A percentile compares a stretch with the other conserved stretches of the same genome.
Conservation (phyloP, 768 basidiomycete species). For the Bullera alba region DNA sequence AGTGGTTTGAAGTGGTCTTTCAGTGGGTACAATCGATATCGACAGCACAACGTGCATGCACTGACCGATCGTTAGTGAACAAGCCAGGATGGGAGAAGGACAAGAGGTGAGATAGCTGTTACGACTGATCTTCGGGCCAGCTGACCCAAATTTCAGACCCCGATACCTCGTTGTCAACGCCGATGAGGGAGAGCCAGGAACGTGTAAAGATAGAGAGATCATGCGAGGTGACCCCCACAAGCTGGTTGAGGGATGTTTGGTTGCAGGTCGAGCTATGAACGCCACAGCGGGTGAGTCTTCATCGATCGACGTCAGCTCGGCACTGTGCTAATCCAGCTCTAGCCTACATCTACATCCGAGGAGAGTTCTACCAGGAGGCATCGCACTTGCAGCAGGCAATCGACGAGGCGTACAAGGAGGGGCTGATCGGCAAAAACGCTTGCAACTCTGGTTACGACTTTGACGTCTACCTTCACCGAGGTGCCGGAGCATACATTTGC, state of each 20-base stretch:
- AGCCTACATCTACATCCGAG: conserved; percentile 99
- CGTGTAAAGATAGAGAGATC: conserved; percentile 98
- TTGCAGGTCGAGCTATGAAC: conserved; percentile 95
- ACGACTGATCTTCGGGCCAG: background rate
- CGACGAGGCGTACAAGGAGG: conserved; percentile 83
- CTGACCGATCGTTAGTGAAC: conserved; percentile 73
- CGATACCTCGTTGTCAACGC: conserved; percentile 97
- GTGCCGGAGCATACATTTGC: conserved; percentile 96
- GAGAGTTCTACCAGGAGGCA: conserved; percentile 95
- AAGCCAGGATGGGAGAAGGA: conserved; percentile 99
- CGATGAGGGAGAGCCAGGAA: conserved; percentile 97
- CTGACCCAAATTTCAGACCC: conserved; percentile 54
- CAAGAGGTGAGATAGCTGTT: conserved; percentile 53
- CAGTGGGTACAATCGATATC: conserved; percentile 17
- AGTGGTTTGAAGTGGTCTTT: conserved; percentile 82
- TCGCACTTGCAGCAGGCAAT: conserved; percentile 91
- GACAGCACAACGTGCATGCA: background rate
- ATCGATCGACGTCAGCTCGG: background rate
- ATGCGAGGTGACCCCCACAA: conserved; percentile 97
- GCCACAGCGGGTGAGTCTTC: conserved; percentile 66
- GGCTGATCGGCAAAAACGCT: conserved; percentile 79
- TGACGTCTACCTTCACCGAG: conserved; percentile 96
- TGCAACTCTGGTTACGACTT: conserved; percentile 91
- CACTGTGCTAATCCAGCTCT: background rate
- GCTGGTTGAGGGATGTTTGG: conserved; percentile 92